Conservation (phyloP, 1,284 basidiomycete genomes). For the Ganoderma sp. region DNA sequence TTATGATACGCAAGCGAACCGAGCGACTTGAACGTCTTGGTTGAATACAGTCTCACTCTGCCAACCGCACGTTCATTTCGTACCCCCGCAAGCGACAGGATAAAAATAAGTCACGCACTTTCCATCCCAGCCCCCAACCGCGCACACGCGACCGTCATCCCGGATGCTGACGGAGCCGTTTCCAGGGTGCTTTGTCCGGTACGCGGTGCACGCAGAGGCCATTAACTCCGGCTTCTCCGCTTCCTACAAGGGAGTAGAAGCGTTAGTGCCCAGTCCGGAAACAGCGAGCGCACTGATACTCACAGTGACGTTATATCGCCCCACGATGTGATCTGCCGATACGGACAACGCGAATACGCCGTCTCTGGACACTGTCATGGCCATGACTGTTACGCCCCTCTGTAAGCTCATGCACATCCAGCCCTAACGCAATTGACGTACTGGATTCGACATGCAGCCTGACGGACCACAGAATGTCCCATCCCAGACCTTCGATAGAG, state of each 20-base stretch:
- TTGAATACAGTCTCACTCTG: slow-evolving; percentile 81
- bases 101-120: slow-evolving; percentile 54
- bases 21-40: slow-evolving; percentile 75
- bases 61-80: not conserved
- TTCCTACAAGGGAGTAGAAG: slow-evolving; percentile 14
- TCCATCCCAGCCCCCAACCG: slow-evolving; percentile 90
- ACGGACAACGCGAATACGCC: slow-evolving; percentile 73
- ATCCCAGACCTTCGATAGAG: slow-evolving; percentile 76
- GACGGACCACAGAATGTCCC: slow-evolving; percentile 72
- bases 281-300: slow-evolving; percentile 26
- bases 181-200: slow-evolving; percentile 80
- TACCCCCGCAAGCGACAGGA: not conserved
- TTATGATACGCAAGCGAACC: slow-evolving; percentile 85
- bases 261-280: not conserved
- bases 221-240: slow-evolving; percentile 25
- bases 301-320: slow-evolving; percentile 69
- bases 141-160: slow-evolving; percentile 78
- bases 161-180: slow-evolving; percentile 77
- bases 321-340: slow-evolving; percentile 83
- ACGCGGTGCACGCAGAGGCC: slow-evolving; percentile 38
- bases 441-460: slow-evolving; percentile 82
- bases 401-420: not conserved
- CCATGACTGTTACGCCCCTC: slow-evolving; percentile 71
- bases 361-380: slow-evolving; percentile 72
- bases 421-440: slow-evolving; percentile 43